A percentile compares a stretch with the other conserved stretches of the same genome.
Conservation (phyloP, 257 asterid genomes). For the Nemophila menziesii region DNA sequence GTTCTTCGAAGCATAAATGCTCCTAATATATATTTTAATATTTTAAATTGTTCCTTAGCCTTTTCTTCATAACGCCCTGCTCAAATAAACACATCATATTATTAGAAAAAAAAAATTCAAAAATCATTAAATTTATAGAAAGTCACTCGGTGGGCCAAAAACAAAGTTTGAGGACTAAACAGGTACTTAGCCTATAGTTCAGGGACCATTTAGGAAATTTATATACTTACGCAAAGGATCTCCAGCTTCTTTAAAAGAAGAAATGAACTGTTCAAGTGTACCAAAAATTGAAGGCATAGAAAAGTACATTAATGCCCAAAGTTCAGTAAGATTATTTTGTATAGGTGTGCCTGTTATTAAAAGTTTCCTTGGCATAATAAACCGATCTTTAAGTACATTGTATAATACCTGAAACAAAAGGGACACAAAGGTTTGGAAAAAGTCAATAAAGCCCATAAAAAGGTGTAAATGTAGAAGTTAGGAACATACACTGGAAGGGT, state of each 20-base stretch:
- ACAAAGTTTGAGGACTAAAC: too few species aligned
- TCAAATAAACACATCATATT: conserved; percentile 7
- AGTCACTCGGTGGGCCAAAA: too few species aligned
- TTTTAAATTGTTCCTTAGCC: conserved; percentile 47
- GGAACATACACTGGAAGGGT: conserved; percentile 71
- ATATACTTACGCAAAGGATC: conserved; percentile 48
- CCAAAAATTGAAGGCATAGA: conserved; percentile 80
- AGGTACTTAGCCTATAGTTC: too few species aligned
- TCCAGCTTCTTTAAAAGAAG: conserved; percentile 81
- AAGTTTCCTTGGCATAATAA: conserved; percentile 75
- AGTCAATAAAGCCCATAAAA: neutral
- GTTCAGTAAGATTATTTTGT: conserved; percentile 84
- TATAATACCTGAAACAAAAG: conserved; percentile 61
- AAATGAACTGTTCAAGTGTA: conserved; percentile 58
- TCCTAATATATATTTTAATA: conserved; percentile 61
- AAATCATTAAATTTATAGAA: too few species aligned
- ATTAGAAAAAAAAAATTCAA: too few species aligned
- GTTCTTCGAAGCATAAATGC: conserved; percentile 97
- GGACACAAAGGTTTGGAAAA: too few species aligned
- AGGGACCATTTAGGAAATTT: conserved; percentile 11
- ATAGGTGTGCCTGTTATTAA: conserved; percentile 96
- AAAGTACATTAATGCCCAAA: conserved; percentile 91
- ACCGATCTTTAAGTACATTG: conserved; percentile 47
- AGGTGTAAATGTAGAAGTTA: neutral
- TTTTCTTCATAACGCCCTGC: conserved; percentile 48